Base-by-base conservation (phyloP, 768 basidiomycete genomes). In the Suillus tomentosus region DNA sequence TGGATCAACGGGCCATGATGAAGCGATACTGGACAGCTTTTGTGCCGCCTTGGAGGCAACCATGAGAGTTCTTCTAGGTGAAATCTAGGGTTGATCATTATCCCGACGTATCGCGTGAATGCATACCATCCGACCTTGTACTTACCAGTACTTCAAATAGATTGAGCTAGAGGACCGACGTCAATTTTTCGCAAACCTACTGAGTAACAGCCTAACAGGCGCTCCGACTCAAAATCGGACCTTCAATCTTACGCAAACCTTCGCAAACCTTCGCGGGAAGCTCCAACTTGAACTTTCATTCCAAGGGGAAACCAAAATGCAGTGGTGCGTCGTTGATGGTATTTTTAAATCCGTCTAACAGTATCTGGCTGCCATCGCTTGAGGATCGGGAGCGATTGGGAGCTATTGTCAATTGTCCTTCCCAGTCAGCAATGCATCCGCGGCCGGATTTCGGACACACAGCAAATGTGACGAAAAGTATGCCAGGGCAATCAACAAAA, bases 1-100 rank as follows among this genome's bases (percentile, higher is more conserved):
- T 0, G 90, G 90, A 69, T 94, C 92, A 14, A 75, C 76, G 17
- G 84, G 82, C 90, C 92, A 94, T 45, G 81, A 73, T 50, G 82
- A 76, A 1, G 88, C 89, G 57, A 92, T 82, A 11, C 75, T 69
- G 48, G 74, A 76, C 66, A 92, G 80, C 69, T 84, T 82, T 64
- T 82, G 80, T 0, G 81, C 76, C 15, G 85, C 72, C 65, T 80
- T 81, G 61, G 75, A 72, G 36, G 70, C 62, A n/a, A 72, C 60
- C 73, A 75, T 76, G 57, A 66, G 63, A 63, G 68, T 72, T 40
- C n/a, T 58, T 19, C 17, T 47, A 36, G 36, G 9, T 36, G 40
- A 17, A 6, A 47, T 43, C n/a, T n/a, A 19, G 61, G 34, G 37
- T 34, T 57, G 36, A 40, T 40, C 39, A 22, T 13, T 5, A 9